phyloP scores from a whole-genome alignment of 192 early-diverging fungal genomes.

The Umbelopsis vinacea region DNA sequence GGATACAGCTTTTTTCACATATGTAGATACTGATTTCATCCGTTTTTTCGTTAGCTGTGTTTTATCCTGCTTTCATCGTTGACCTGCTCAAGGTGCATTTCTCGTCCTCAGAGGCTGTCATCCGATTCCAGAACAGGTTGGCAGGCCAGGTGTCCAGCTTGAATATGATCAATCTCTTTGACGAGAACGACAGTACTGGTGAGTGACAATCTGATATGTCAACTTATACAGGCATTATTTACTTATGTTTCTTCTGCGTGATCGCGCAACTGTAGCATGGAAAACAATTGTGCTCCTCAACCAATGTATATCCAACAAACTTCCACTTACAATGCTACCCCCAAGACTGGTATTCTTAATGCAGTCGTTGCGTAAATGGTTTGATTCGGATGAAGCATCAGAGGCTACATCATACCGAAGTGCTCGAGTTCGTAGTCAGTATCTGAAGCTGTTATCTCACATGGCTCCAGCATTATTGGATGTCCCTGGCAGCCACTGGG shows the following conservation, averaged over 20 bases:
- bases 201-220: not conserved
- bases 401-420: not conserved
- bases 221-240: not conserved
- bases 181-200: not conserved
- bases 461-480: constrained; percentile 48
- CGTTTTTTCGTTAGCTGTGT: not conserved
- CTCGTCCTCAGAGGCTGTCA: not conserved
- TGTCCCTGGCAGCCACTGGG: constrained; percentile 51
- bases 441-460: constrained; percentile 39
- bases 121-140: not conserved
- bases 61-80: not conserved
- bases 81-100: not conserved
- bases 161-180: not conserved
- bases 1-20: not conserved
- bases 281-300: constrained; percentile 32
- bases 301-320: constrained; percentile 25
- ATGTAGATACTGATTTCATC: not conserved
- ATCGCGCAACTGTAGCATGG: constrained; percentile 22
- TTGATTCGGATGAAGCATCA: constrained; percentile 19
- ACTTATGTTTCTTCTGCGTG: not conserved
- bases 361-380: constrained; percentile 44
- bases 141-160: not conserved
- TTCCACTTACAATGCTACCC: constrained; percentile 38
- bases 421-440: constrained; percentile 25
- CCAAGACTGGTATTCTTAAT: constrained; percentile 45